These are phyloP conservation scores for Sicyos edulis DNA, from an alignment of 306 rosid genomes.

Conservation along the genomic window DNA sequence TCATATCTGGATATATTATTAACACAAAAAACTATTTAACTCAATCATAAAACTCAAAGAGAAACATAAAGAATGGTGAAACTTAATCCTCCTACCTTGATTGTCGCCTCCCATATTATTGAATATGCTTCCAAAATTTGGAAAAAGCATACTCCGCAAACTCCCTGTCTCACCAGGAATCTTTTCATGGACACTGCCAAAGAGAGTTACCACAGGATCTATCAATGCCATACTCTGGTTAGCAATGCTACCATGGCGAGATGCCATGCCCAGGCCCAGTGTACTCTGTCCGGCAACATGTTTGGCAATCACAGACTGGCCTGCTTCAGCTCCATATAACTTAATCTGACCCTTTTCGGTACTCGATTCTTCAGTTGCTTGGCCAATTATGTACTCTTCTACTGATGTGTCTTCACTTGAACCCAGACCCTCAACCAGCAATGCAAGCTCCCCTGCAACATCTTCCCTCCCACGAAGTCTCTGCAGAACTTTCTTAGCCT, in stretches of 20 bases:
- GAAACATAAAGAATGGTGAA: background rate
- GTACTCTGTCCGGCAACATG: conserved; percentile 29
- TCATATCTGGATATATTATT: background rate
- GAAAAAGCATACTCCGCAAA: conserved; percentile 30
- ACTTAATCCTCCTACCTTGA: conserved; percentile 7
- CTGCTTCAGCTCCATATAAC: conserved; percentile 35
- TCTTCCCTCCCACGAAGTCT: conserved; percentile 33
- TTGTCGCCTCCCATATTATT: conserved; percentile 12
- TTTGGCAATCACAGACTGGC: conserved; percentile 30
- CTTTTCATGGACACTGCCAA: conserved; percentile 41
- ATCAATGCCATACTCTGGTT: conserved; percentile 24
- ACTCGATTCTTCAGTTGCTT: conserved; percentile 20
- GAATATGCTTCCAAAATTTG: conserved; percentile 34
- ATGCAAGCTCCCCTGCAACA: conserved; percentile 40
- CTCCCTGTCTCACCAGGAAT: conserved; percentile 31
- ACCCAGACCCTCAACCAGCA: conserved; percentile 39
- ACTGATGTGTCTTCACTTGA: conserved; percentile 32
- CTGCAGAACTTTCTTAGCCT: conserved; percentile 37
- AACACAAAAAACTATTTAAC: background rate
- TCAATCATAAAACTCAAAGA: conserved; percentile 10
- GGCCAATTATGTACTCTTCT: conserved; percentile 42
- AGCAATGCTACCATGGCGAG: conserved; percentile 33
- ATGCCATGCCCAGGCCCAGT: conserved; percentile 19
- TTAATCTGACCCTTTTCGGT: conserved; percentile 30
- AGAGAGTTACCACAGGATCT: conserved; percentile 40